Evolutionary conservation across 441 rosid genomes (phyloP).

Genomic region (Brassica balearica): DNA sequence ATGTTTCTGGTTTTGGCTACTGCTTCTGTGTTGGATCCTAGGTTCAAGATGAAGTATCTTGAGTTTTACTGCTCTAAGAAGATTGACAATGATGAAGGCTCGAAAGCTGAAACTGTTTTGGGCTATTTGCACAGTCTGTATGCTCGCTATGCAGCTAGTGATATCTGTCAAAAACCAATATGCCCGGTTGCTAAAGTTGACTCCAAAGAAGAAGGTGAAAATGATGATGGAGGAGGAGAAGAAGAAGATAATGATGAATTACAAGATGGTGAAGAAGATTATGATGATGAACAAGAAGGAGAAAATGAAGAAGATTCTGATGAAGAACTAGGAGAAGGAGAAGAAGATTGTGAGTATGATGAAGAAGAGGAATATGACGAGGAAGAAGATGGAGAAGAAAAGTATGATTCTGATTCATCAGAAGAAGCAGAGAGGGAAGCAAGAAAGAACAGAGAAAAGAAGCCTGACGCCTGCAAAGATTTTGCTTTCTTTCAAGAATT

Average conservation of each 20-base stretch:
- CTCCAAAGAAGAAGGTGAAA: background rate
- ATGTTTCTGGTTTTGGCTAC: slow-evolving; percentile 71
- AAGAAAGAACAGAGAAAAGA: background rate
- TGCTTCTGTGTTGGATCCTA: slow-evolving; percentile 87
- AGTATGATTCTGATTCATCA: background rate
- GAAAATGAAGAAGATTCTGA: background rate
- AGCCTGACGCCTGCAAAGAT: slow-evolving; percentile 26
- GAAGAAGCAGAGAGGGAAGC: background rate
- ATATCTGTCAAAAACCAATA: slow-evolving; percentile 23
- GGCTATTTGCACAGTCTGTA: slow-evolving; percentile 13
- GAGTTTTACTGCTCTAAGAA: slow-evolving; percentile 72
- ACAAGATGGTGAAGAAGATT: background rate
- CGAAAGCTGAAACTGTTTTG: slow-evolving; percentile 33
- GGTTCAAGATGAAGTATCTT: slow-evolving; percentile 77
- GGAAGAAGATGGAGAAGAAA: background rate
- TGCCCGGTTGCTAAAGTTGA: background rate
- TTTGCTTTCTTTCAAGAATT: slow-evolving; percentile 38
- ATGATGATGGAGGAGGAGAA: background rate
- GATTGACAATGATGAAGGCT: slow-evolving; percentile 47
- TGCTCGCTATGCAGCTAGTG: slow-evolving; percentile 37
- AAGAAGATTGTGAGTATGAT: background rate
- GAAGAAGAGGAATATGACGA: background rate
- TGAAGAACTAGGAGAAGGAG: background rate
- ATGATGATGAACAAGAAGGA: background rate
- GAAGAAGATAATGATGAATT: background rate